A percentile compares a stretch with the other conserved stretches of the same genome.
These are phyloP conservation scores for Rhizophagus prolifer DNA, from an alignment of 192 early-diverging fungal genomes.

Conservation along the genomic window DNA sequence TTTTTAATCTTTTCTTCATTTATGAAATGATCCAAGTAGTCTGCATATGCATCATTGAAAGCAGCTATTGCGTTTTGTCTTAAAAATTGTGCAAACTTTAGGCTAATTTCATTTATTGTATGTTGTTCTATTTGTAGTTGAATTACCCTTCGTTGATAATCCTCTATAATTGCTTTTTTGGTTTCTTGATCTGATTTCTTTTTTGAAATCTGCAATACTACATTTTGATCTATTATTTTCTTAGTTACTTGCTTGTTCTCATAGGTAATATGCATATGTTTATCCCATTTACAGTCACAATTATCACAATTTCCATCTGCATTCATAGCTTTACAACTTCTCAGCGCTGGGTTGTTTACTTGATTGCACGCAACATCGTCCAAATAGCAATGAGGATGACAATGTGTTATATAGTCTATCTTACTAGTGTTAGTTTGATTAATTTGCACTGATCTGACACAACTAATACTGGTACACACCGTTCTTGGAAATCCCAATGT, in stretches of 20 bases:
- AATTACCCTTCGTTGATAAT: neutral
- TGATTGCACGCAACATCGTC: slow-evolving; percentile 23
- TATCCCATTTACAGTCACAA: slow-evolving; percentile 35
- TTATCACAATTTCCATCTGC: slow-evolving; percentile 13
- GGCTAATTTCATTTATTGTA: slow-evolving; percentile 25
- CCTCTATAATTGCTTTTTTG: slow-evolving; percentile 24
- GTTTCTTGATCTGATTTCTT: slow-evolving; percentile 23
- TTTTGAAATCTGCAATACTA: slow-evolving; percentile 23
- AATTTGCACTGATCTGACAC: neutral
- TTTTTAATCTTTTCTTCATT: slow-evolving; percentile 28
- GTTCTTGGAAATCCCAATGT: slow-evolving; percentile 29
- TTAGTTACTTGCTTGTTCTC: slow-evolving; percentile 27
- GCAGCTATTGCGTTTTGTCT: slow-evolving; percentile 33
- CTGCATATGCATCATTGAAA: slow-evolving; percentile 30
- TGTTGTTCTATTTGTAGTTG: slow-evolving; percentile 33
- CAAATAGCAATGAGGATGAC: slow-evolving; percentile 33
- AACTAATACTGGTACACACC: slow-evolving; percentile 30
- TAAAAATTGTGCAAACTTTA: slow-evolving; percentile 36
- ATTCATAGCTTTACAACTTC: slow-evolving; percentile 31
- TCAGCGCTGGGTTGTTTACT: slow-evolving; percentile 24
- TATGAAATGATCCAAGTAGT: slow-evolving; percentile 35
- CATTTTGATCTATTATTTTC: slow-evolving; percentile 24
- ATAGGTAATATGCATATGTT: slow-evolving; percentile 35
- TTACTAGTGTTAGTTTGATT: slow-evolving; percentile 16
- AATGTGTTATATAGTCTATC: slow-evolving; percentile 33